Conservation (phyloP, 2,329 filamentous ascomycete genomes). For the Xylariaceae sp. region DNA sequence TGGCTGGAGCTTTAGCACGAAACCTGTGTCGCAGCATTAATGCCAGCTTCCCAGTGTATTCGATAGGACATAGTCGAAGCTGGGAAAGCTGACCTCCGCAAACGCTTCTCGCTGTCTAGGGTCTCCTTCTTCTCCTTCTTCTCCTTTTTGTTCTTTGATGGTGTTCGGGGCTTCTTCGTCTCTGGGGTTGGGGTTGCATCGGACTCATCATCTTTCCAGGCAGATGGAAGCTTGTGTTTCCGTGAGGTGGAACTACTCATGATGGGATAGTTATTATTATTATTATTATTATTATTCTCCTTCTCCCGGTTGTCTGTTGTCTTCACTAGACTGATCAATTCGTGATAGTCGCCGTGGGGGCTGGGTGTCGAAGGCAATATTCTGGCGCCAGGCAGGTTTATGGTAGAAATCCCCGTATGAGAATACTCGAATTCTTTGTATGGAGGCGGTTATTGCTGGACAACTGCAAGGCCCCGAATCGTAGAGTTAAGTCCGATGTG, state of each 20-base stretch:
- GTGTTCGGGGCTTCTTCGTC: neutral
- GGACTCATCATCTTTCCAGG: slow-evolving; percentile 1
- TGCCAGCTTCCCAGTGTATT: neutral
- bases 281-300: too few species aligned
- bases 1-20: slow-evolving; percentile 7
- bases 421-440: too few species aligned
- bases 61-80: neutral
- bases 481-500: too few species aligned
- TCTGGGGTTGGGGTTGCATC: neutral
- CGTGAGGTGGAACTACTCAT: slow-evolving; percentile 4
- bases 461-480: too few species aligned
- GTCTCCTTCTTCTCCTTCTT: neutral
- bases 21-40: slow-evolving; percentile 1
- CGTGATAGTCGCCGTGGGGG: too few species aligned
- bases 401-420: too few species aligned
- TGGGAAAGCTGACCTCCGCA: slow-evolving; percentile 14
- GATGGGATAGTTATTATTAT: too few species aligned
- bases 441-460: too few species aligned
- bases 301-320: too few species aligned
- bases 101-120: slow-evolving; percentile 10
- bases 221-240: slow-evolving; percentile 22
- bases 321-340: too few species aligned
- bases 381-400: too few species aligned
- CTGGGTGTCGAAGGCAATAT: too few species aligned
- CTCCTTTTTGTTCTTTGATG: neutral